Evolutionary conservation across 768 basidiomycete genomes (phyloP).

Genomic region (Lenzites betulinus): DNA sequence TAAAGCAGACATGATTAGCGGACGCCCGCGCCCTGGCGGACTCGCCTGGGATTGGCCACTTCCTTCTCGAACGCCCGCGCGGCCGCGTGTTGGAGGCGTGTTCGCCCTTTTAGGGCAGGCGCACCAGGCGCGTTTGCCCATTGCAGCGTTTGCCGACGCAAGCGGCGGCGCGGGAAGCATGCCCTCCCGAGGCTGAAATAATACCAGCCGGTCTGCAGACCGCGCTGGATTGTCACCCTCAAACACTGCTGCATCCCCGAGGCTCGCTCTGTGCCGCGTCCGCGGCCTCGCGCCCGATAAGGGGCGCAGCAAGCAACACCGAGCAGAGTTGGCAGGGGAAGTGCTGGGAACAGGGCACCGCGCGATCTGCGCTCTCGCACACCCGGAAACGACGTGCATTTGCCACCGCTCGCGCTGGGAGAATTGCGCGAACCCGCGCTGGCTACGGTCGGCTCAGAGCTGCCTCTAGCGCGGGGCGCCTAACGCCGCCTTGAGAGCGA

Average conservation of each 20-base stretch:
- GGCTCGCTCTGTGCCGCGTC: constrained; percentile 4
- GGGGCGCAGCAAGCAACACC: constrained; percentile 10
- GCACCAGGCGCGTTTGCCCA: constrained; percentile 23
- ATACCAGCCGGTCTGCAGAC: neutral
- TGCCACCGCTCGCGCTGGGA: neutral
- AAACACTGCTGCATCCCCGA: neutral
- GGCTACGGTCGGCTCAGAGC: constrained; percentile 10
- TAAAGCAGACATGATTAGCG: constrained; percentile 36
- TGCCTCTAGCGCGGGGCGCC: constrained; percentile 8
- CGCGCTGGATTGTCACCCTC: constrained; percentile 3
- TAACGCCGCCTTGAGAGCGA: constrained; percentile 16
- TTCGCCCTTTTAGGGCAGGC: constrained; percentile 34
- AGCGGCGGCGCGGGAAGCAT: constrained; percentile 15
- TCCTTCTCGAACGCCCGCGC: constrained; percentile 30
- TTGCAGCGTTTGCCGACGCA: constrained; percentile 18
- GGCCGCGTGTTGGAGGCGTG: constrained; percentile 40
- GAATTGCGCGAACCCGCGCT: neutral
- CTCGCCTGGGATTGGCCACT: constrained; percentile 16
- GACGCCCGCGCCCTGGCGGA: neutral
- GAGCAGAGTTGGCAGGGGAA: constrained; percentile 10
- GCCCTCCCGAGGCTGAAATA: constrained; percentile 7
- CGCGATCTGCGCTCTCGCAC: constrained; percentile 18
- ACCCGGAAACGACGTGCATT: constrained; percentile 2
- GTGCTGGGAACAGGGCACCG: constrained; percentile 8
- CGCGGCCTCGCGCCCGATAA: constrained; percentile 12